These are phyloP conservation scores for Juncus effusus DNA, from an alignment of 176 grass and related monocot species.

Conservation along the genomic window DNA sequence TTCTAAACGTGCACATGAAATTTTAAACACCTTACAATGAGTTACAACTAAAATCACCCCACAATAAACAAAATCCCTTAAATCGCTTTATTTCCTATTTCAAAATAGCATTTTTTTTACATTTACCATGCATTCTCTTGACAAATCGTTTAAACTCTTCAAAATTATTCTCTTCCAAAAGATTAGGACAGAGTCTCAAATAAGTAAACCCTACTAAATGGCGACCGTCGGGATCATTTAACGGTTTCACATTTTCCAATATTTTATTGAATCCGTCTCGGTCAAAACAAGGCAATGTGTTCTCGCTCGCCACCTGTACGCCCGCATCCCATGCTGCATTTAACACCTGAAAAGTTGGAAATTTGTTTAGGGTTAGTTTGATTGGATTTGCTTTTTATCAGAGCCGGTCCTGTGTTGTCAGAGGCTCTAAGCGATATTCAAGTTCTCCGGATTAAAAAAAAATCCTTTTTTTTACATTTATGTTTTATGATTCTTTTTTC, in stretches of 20 bases:
- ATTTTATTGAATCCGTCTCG: constrained; percentile 93
- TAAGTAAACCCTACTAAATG: constrained; percentile 81
- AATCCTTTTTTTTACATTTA: too few species aligned
- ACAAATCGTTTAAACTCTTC: constrained; percentile 74
- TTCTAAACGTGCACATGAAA: too few species aligned
- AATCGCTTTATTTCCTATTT: too few species aligned
- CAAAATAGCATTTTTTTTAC: background rate
- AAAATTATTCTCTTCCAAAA: constrained; percentile 58
- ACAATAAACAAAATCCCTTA: too few species aligned
- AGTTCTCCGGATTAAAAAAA: too few species aligned
- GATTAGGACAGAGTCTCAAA: constrained; percentile 54
- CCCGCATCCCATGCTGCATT: constrained; percentile 79
- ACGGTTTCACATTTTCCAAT: constrained; percentile 70
- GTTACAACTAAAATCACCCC: too few species aligned
- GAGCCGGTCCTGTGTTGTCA: too few species aligned
- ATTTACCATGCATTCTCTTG: constrained; percentile 92
- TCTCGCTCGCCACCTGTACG: constrained; percentile 80
- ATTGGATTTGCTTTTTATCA: too few species aligned
- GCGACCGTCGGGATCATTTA: constrained; percentile 66
- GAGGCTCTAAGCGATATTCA: too few species aligned
- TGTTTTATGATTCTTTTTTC: too few species aligned
- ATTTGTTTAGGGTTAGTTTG: too few species aligned
- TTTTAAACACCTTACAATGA: too few species aligned
- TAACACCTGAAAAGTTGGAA: constrained; percentile 41
- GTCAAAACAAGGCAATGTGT: constrained; percentile 82